Base-by-base conservation (phyloP, 768 basidiomycete genomes). In the Amyloporia xantha region DNA sequence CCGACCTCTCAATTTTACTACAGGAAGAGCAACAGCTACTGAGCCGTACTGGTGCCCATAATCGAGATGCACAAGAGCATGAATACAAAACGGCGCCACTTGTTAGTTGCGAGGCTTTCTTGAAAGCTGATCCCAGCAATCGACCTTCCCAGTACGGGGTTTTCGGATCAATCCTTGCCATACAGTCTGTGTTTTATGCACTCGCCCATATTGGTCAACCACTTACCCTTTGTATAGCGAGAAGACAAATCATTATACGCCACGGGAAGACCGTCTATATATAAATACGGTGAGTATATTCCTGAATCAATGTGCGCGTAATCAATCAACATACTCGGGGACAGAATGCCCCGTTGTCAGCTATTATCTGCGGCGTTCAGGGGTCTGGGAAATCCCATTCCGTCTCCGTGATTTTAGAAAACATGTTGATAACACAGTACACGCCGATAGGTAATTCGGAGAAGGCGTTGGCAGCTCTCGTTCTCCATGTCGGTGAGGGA, bases 331-430 rank as follows among this genome's bases (percentile, higher is more conserved):
- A n/a, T n/a, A 33, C 28, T 30, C 15, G 19, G 26, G 25, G 23
- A 27, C 50, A 86, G 85, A 87, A 86, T 58, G 72, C 85, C 0
- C 86, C 85, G 0, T 82, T 86, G 56, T 86, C 86, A 0, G 81
- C 84, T 0, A 58, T 87, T n/a, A 75, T 87, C 2, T 88, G 85
- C 45, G 85, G 85, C 0, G 84, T 86, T 0, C 86, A 87, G 67
- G 84, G 86, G 0, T 81, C 84, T 0, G 85, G 85, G 7, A 87
- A 88, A 57, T 86, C 83, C 0, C 85, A 88, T 44, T 85, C 82
- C 0, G 77, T 85, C 1, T 79, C 84, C 0, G 75, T 82, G 0
- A 68, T 88, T 4, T 59, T 88, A 0, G 86, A 88, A 59, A 81
- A 71, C 51, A 83, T 86, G 79, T 67, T 87, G 6, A 75, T 87